phyloP scores from a whole-genome alignment of 2,329 filamentous ascomycete genomes.

The Sporothrix mexicana region DNA sequence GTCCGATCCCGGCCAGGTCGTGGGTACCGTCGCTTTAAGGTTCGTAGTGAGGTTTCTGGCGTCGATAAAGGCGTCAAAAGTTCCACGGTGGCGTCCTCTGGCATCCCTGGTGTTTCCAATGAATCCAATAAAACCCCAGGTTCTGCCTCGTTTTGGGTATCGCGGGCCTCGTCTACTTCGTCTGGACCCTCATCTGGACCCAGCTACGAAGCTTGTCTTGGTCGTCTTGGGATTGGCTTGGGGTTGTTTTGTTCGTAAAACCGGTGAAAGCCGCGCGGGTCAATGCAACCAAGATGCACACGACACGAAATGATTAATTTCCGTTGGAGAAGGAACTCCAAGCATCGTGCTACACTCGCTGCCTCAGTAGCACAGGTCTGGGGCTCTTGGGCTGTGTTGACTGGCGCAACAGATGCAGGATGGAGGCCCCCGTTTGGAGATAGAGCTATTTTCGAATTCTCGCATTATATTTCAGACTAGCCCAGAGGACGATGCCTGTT shows the following conservation, averaged over 20 bases:
- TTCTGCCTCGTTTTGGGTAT: not conserved
- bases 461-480: no score
- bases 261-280: slow-evolving; percentile 17
- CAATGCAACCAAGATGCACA: slow-evolving; percentile 4
- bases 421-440: slow-evolving; percentile 1
- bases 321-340: not conserved
- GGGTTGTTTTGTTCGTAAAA: not conserved
- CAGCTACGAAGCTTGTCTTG: not conserved
- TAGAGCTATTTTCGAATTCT: not conserved
- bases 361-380: not conserved
- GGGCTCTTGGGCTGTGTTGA: not conserved
- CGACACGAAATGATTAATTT: slow-evolving; percentile 10
- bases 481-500: not conserved
- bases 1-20: not conserved
- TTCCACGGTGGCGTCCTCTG: not conserved
- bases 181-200: not conserved
- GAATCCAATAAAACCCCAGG: slow-evolving; percentile 8
- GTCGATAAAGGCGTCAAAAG: no score
- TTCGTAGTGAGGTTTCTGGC: no score
- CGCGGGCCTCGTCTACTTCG: not conserved
- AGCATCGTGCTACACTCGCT: no score
- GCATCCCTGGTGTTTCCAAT: slow-evolving; percentile 3
- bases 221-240: not conserved
- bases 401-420: slow-evolving; percentile 10
- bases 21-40: slow-evolving; percentile 23